Conservation (phyloP, 2,329 filamentous ascomycete species). For the Parastagonospora avenae region DNA sequence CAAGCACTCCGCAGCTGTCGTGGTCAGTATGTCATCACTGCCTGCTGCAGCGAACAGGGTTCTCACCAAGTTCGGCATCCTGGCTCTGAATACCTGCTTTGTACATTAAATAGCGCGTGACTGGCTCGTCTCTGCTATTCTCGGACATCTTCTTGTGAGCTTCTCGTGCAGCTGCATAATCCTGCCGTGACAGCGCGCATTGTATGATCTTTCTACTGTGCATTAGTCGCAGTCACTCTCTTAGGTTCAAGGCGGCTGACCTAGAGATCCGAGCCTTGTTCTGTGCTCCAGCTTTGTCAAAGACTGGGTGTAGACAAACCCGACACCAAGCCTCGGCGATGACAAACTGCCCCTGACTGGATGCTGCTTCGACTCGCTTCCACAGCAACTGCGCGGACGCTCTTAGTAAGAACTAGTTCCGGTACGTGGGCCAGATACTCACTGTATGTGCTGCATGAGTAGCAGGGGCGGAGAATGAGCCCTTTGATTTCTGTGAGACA, state of each 20-base stretch:
- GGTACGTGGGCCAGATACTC: constrained; percentile 28
- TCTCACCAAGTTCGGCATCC: constrained; percentile 59
- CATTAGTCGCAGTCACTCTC: constrained; percentile 5
- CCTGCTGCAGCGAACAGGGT: no score
- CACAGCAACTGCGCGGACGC: constrained; percentile 68
- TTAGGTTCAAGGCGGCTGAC: constrained; percentile 44
- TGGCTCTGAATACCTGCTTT: constrained; percentile 68
- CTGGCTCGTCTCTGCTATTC: constrained; percentile 62
- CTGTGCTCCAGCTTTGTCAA: constrained; percentile 66
- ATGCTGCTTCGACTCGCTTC: constrained; percentile 72
- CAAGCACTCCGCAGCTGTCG: constrained; percentile 66
- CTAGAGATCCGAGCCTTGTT: constrained; percentile 73
- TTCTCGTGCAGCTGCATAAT: constrained; percentile 60
- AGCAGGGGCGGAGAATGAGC: constrained; percentile 62
- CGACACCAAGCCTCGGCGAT: constrained; percentile 72
- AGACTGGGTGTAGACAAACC: constrained; percentile 69
- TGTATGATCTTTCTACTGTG: constrained; percentile 71
- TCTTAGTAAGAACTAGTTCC: constrained; percentile 2
- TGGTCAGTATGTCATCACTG: constrained; percentile 9
- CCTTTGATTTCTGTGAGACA: constrained; percentile 53
- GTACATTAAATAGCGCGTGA: constrained; percentile 77
- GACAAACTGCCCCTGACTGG: constrained; percentile 58
- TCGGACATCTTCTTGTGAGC: constrained; percentile 66
- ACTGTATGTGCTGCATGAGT: constrained; percentile 72
- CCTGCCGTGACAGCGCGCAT: constrained; percentile 66